phyloP scores from a whole-genome alignment of 148 eudicot genomes.

The Oxyria digyna region DNA sequence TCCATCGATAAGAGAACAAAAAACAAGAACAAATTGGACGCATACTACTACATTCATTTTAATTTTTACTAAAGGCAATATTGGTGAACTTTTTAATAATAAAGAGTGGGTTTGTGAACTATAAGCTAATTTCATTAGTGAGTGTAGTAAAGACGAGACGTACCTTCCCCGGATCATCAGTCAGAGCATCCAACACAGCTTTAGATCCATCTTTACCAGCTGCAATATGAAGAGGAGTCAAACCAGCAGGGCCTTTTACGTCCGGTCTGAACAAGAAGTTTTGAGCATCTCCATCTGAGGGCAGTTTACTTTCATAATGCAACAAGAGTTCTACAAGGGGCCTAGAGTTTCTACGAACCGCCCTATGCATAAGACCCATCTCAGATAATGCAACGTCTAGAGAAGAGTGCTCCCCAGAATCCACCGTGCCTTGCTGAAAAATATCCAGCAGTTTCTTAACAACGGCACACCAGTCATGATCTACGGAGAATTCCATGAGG shows the following conservation, averaged over 20 bases:
- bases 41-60: too few species aligned
- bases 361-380: slow-evolving; percentile 43
- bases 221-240: slow-evolving; percentile 88
- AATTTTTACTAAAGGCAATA: too few species aligned
- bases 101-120: too few species aligned
- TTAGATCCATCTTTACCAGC: slow-evolving; percentile 57
- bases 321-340: slow-evolving; percentile 37
- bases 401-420: slow-evolving; percentile 24
- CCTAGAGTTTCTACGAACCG: slow-evolving; percentile 41
- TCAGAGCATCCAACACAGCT: slow-evolving; percentile 64
- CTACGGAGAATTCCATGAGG: slow-evolving; percentile 48
- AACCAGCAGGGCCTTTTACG: slow-evolving; percentile 64
- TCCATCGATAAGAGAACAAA: too few species aligned
- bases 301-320: slow-evolving; percentile 14
- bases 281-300: slow-evolving; percentile 11
- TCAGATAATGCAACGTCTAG: slow-evolving; percentile 27
- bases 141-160: slow-evolving; percentile 1
- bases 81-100: too few species aligned
- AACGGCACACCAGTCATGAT: slow-evolving; percentile 56
- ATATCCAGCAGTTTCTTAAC: slow-evolving; percentile 39
- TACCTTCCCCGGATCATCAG: slow-evolving; percentile 77
- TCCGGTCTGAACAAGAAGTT: slow-evolving; percentile 57
- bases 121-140: too few species aligned
- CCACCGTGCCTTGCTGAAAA: slow-evolving; percentile 26
- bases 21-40: too few species aligned